Evolutionary conservation across 1,139 yeast species (phyloP), one percentile per base, ranked within the genome.

Genomic region (Yamadazyma triangularis): DNA sequence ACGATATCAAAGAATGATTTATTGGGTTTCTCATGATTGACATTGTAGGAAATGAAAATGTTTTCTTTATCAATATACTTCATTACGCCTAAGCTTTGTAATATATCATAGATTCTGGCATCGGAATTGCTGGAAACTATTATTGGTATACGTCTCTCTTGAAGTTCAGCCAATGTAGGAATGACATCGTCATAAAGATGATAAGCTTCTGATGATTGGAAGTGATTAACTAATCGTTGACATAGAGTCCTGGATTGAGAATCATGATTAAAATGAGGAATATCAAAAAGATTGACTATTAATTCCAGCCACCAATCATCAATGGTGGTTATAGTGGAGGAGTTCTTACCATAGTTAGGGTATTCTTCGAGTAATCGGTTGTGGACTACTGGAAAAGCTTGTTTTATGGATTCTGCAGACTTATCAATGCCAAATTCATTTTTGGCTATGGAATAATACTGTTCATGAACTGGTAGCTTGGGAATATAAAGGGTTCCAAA

Each of bases 401-500:
- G 10, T 13, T 42, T 48, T 13, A 66, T 57, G 3, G 47, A 42
- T 2, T 49, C 55, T 2, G 42, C 33, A 2, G 66, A 53, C 21
- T 61, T 60, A 1, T 50, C 34, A 4, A 76, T 41, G 0, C 79
- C 79, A 48, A 65, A 65, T 30, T 57, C 58, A 11, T 52, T 48
- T 2, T 40, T 27, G 1, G 75, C 76, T 4, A 77, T 64, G 3
- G 58, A 53, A 29, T 66, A 60, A 46, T 81, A 81, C 39, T 73
- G 80, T 22, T 59, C 54, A 25, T 71, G 53, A 0, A 80, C 70
- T 0, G 83, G 74, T 14, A 53, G 55, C n/a, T 58, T 60, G 1
- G 87, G 83, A 0, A 71, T 58, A 47, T 78, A 79, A 8, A 81
- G 51, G 0, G 88, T 80, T 26, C 77, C 79, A 53, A 78, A 80